Percentiles rank a stretch among this genome's conserved stretches.
These are phyloP conservation scores for Populus tomentosa DNA, from an alignment of 441 rosid genomes.

Conservation along the genomic window DNA sequence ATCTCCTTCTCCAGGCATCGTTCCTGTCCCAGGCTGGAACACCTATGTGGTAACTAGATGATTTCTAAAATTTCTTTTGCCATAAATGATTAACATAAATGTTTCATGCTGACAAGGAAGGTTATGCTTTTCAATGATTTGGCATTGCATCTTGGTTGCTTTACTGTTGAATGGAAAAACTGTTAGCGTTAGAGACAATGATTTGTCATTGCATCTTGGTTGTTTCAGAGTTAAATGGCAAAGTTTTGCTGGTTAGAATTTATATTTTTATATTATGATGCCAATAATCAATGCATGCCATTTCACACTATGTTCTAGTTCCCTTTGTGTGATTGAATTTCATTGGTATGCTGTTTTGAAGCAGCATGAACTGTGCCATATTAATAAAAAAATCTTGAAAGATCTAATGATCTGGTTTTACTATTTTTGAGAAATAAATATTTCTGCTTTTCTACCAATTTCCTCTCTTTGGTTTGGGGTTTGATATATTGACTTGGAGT, in stretches of 20 bases:
- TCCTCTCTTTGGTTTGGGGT: no score
- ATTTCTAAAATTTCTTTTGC: neutral
- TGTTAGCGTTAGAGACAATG: neutral
- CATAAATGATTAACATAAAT: neutral
- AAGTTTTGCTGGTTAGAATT: neutral
- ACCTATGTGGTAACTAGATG: constrained; percentile 51
- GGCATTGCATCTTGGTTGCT: neutral
- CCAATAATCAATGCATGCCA: neutral
- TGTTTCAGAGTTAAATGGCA: neutral
- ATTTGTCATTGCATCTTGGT: neutral
- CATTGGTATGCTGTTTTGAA: neutral
- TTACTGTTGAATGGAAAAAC: neutral
- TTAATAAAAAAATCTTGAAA: neutral
- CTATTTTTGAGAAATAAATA: no score
- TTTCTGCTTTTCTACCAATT: no score
- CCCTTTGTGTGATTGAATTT: neutral
- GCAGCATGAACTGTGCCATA: neutral
- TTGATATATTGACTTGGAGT: neutral
- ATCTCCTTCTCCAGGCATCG: constrained; percentile 59
- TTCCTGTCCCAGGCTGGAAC: constrained; percentile 65
- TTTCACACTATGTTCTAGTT: neutral
- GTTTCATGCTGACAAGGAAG: neutral
- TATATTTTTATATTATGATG: neutral
- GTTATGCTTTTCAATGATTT: neutral
- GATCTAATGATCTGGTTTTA: neutral